Conservation (phyloP, 257 asterid genomes). For the Forsythia viridissima region DNA sequence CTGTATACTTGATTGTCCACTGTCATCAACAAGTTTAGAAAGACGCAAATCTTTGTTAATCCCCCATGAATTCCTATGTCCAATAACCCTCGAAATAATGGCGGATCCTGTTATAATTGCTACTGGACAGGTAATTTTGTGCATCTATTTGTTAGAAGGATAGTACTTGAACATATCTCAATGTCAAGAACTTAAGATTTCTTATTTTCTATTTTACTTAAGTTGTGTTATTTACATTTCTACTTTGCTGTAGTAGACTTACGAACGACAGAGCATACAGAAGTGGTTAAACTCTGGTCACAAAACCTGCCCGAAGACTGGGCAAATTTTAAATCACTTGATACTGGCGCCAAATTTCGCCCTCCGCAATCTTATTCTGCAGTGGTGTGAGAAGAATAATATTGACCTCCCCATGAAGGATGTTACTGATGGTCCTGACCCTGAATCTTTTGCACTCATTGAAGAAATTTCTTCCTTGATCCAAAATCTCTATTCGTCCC, state of each 20-base stretch:
- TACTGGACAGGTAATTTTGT: slow-evolving; percentile 58
- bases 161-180: not conserved
- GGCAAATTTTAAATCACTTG: slow-evolving; percentile 48
- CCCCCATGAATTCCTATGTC: slow-evolving; percentile 66
- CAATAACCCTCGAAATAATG: slow-evolving; percentile 63
- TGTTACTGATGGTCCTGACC: slow-evolving; percentile 36
- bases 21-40: slow-evolving; percentile 30
- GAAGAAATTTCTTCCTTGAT: slow-evolving; percentile 50
- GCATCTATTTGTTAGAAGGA: not conserved
- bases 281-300: slow-evolving; percentile 62
- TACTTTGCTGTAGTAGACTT: slow-evolving; percentile 46
- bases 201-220: not conserved
- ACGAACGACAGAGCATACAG: slow-evolving; percentile 59
- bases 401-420: slow-evolving; percentile 49
- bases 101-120: slow-evolving; percentile 62
- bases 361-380: slow-evolving; percentile 52
- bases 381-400: slow-evolving; percentile 60
- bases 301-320: slow-evolving; percentile 65
- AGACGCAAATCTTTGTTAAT: slow-evolving; percentile 44
- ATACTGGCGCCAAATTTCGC: slow-evolving; percentile 63
- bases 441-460: slow-evolving; percentile 47
- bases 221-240: slow-evolving; percentile 5
- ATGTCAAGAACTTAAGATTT: not conserved
- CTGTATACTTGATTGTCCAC: slow-evolving; percentile 39
- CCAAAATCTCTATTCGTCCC: slow-evolving; percentile 43